A percentile compares a stretch with the other conserved stretches of the same genome.
phyloP scores from a whole-genome alignment of 176 grass and related monocot species.

The Tillandsia fasciculata region DNA sequence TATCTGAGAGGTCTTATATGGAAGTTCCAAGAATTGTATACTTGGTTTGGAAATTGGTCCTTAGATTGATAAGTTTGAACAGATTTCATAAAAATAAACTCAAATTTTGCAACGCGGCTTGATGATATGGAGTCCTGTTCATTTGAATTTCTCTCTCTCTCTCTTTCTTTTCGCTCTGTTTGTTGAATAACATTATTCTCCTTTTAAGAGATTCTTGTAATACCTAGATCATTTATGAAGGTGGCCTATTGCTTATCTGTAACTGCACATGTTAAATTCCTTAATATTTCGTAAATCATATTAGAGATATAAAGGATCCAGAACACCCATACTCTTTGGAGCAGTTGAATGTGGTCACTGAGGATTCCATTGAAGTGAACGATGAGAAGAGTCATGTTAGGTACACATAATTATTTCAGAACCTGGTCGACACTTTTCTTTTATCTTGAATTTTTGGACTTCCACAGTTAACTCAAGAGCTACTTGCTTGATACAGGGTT shows the following conservation, averaged over 20 bases:
- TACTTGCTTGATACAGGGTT: constrained; percentile 45
- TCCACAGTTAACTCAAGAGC: neutral
- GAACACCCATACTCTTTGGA: constrained; percentile 94
- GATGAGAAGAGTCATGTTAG: constrained; percentile 58
- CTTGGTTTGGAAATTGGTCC: too few relatives aligned
- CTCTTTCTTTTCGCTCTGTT: too few relatives aligned
- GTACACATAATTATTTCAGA: constrained; percentile 23
- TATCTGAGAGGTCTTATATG: too few relatives aligned
- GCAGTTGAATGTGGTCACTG: constrained; percentile 81
- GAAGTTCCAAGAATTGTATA: too few relatives aligned
- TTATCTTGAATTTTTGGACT: neutral
- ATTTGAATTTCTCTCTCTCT: too few relatives aligned
- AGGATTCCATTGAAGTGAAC: constrained; percentile 62
- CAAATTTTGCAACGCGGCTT: too few relatives aligned
- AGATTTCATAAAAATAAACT: too few relatives aligned
- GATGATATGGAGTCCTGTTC: too few relatives aligned
- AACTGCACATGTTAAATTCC: constrained; percentile 1
- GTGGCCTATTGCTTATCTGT: neutral
- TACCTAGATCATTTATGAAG: too few relatives aligned
- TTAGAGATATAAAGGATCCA: constrained; percentile 98
- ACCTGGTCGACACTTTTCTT: constrained; percentile 1
- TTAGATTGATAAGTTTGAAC: too few relatives aligned
- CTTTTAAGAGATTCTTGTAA: too few relatives aligned
- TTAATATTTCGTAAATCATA: constrained; percentile 83
- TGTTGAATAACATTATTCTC: too few relatives aligned